phyloP scores from a whole-genome alignment of 2,329 filamentous ascomycete species.

The Microcera coccophila region DNA sequence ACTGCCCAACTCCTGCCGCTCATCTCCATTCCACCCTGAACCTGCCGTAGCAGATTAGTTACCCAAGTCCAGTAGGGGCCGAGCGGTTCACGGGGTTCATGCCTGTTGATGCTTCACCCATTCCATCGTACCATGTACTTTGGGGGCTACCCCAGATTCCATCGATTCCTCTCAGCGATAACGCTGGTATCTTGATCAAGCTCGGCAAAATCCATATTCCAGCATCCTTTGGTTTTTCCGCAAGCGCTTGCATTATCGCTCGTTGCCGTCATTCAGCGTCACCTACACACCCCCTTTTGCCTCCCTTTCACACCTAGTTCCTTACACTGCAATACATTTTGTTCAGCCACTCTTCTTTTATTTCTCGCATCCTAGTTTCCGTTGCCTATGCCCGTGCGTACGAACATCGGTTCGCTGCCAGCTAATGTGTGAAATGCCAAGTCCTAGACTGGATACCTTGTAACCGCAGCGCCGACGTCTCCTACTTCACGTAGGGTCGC shows the following conservation, averaged over 20 bases:
- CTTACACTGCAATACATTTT: not conserved
- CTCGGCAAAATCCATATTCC: not conserved
- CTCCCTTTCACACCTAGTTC: not conserved
- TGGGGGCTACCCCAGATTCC: not conserved
- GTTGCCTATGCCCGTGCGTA: not conserved
- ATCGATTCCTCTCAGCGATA: not conserved
- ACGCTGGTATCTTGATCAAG: not conserved
- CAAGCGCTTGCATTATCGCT: not conserved
- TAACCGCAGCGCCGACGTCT: not conserved
- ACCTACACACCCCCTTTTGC: not conserved
- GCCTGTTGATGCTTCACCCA: not conserved
- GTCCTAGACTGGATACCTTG: not conserved
- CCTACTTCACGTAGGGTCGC: not conserved
- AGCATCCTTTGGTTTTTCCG: not conserved
- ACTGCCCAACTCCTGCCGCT: not conserved
- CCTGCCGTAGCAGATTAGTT: not conserved
- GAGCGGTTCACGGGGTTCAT: not conserved
- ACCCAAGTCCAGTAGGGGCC: not conserved
- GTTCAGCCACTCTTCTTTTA: not conserved
- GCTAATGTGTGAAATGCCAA: no score
- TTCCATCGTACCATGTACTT: no score
- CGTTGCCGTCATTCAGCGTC: not conserved
- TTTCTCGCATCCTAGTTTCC: not conserved
- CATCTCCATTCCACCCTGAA: not conserved
- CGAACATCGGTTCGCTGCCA: not conserved